These are phyloP conservation scores for Stephania cephalantha DNA, from an alignment of 164 flowering plant species.

Conservation along the genomic window DNA sequence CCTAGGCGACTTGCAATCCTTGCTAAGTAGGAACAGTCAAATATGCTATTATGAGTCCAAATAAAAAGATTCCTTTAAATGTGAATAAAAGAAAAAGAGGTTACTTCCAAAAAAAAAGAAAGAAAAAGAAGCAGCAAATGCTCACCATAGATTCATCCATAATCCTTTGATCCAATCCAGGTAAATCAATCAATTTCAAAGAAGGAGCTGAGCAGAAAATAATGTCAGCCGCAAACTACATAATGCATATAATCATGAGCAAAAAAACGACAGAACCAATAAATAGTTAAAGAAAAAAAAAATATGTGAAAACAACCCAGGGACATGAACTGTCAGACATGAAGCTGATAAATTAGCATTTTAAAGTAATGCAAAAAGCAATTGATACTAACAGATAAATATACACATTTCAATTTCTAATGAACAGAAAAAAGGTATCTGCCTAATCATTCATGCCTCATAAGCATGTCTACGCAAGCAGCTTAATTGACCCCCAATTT, in stretches of 20 bases:
- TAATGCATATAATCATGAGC: background rate
- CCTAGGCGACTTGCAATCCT: too few species aligned
- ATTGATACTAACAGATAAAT: background rate
- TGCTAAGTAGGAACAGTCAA: too few species aligned
- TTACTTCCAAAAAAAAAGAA: background rate
- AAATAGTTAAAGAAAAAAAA: background rate
- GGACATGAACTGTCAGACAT: background rate
- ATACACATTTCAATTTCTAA: too few species aligned
- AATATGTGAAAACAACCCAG: background rate
- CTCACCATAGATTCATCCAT: constrained; percentile 87
- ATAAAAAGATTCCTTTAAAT: background rate
- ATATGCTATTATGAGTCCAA: too few species aligned
- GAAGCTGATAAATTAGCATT: background rate
- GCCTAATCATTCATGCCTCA: background rate
- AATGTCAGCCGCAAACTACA: constrained; percentile 3
- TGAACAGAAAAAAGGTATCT: background rate
- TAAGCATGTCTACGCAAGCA: background rate
- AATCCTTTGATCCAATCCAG: constrained; percentile 91
- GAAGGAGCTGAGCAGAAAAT: constrained; percentile 73
- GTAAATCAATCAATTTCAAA: constrained; percentile 84
- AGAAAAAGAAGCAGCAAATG: constrained; percentile 9
- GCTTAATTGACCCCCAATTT: background rate
- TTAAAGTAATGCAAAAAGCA: background rate
- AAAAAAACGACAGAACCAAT: too few species aligned
- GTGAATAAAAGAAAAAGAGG: background rate